Base-by-base conservation (phyloP, 208 protist genomes). In the Wallacemonas sp. region DNA sequence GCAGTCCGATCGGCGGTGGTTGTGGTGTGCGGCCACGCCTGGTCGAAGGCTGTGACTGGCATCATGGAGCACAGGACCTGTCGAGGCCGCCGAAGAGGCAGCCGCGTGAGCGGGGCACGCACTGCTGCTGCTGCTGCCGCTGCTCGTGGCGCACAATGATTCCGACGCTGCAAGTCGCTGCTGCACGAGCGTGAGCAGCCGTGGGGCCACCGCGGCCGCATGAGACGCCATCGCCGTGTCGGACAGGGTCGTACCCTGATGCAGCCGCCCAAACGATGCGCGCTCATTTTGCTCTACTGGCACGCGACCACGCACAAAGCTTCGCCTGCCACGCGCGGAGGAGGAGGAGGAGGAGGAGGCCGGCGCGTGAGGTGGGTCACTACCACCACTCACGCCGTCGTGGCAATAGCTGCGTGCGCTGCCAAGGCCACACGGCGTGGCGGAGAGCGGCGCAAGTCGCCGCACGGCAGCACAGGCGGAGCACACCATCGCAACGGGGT, bases 151-250 rank as follows among this genome's bases (percentile, higher is more conserved):
- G 30, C 51, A 58, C n/a, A 58, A 19, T 11, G 51, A 9, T 9
- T 41, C 51, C 4, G 51, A 34, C 12, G 51, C 51, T 12, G 28
- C 51, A 4, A 42, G 51, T 2, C 51, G 51, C n/a, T 58, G 51
- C 51, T 58, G 51, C 31, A 31, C 51, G 30, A 34, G 31, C 5
- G 51, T 42, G 30, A 58, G 51, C 30, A 58, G 51, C 15, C 51
- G 51, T 3, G 51, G 51, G 4, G 28, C 51, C 30, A 58, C 51
- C 11, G 51, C 51, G 14, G 51, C 30, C 14, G 24, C 51, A 9
- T 3, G 3, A 14, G 28, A 26, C 1, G 22, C 51, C 44, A 8
- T 19, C 17, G 44, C 19, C n/a, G n/a, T n/a, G n/a, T n/a, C n/a
- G n/a, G n/a, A n/a, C n/a, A n/a, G n/a, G n/a, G n/a, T n/a, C n/a